Percentiles rank a stretch among this genome's conserved stretches.
phyloP scores from a whole-genome alignment of 805 yeast species.

The Saccharomycopsis babjevae region DNA sequence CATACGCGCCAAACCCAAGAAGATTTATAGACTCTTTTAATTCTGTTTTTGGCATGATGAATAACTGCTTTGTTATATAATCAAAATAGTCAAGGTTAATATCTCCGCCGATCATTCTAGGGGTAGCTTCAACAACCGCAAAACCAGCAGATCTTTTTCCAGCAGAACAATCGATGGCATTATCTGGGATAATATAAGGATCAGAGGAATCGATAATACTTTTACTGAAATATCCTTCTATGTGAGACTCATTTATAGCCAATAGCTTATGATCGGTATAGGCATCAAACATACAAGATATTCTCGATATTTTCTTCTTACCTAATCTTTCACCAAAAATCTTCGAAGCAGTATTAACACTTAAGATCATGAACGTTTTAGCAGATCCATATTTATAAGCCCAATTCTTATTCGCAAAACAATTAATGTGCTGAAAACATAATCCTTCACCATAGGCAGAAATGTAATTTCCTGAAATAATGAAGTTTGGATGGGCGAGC shows the following conservation, averaged over 20 bases:
- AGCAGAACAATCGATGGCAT: conserved; percentile 20
- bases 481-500: conserved; percentile 38
- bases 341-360: conserved; percentile 50
- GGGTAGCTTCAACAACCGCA: conserved; percentile 49
- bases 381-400: conserved; percentile 63
- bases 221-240: conserved; percentile 19
- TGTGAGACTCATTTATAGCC: conserved; percentile 33
- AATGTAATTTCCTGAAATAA: conserved; percentile 52
- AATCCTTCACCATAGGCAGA: conserved; percentile 46
- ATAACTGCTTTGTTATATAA: conserved; percentile 51
- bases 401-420: conserved; percentile 66
- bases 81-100: conserved; percentile 53
- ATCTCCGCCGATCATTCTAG: conserved; percentile 26
- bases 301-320: conserved; percentile 43
- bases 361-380: conserved; percentile 60
- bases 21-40: conserved; percentile 37
- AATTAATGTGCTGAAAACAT: conserved; percentile 63
- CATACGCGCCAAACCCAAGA: conserved; percentile 76
- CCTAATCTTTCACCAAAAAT: conserved; percentile 44
- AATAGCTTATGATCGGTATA: conserved; percentile 49
- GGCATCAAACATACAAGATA: conserved; percentile 54
- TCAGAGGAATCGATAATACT: conserved; percentile 12
- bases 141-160: conserved; percentile 19
- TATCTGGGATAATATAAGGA: conserved; percentile 26
- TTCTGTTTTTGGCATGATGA: conserved; percentile 38